Conservation (phyloP, 1,284 basidiomycete genomes). For the Puccinia horiana region DNA sequence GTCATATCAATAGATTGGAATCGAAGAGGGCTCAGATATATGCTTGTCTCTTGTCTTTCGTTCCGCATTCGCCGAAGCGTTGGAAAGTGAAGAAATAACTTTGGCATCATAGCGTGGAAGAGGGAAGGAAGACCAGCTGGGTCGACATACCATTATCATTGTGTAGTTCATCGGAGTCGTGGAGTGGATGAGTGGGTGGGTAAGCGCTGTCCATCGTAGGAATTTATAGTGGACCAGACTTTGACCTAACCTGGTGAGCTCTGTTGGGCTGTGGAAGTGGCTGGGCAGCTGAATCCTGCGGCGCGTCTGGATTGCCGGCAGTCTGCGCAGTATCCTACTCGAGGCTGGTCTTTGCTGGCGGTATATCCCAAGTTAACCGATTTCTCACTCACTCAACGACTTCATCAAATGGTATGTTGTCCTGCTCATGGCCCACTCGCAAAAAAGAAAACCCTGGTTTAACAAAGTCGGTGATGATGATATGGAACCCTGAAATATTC, state of each 20-base stretch:
- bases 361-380: not conserved
- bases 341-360: not conserved
- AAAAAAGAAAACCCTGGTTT: not conserved
- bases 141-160: not conserved
- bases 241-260: slow-evolving; percentile 6
- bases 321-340: not conserved
- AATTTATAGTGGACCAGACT: not conserved
- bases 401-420: not conserved
- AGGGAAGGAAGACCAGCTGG: not conserved
- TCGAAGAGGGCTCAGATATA: slow-evolving; percentile 48
- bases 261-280: no score
- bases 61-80: slow-evolving; percentile 25
- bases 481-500: not conserved
- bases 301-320: not conserved
- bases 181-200: no score
- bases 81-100: slow-evolving; percentile 50
- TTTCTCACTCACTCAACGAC: not conserved
- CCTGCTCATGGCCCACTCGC: not conserved
- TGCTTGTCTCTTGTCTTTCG: slow-evolving; percentile 43
- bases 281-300: no score
- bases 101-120: slow-evolving; percentile 34
- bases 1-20: not conserved
- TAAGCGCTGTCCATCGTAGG: not conserved
- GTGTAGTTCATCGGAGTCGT: no score
- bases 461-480: not conserved